Evolutionary conservation across 2,329 filamentous ascomycete species (phyloP).

Genomic region (Biscogniauxia mediterranea): DNA sequence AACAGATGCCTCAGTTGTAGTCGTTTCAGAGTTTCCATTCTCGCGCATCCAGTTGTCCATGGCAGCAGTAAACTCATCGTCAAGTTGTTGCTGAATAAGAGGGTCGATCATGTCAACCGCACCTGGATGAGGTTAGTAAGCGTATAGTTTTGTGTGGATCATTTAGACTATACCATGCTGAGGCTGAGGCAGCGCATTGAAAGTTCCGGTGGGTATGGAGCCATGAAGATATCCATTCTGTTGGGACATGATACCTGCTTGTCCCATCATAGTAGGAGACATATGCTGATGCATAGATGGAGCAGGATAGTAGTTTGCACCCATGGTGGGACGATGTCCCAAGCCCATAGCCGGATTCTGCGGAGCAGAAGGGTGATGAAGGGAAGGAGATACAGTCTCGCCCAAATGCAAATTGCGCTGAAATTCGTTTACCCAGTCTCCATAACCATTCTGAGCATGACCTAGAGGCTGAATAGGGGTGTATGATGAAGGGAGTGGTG

Average conservation of each 20-base stretch:
- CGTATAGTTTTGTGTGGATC: constrained; percentile 12
- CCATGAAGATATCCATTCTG: neutral
- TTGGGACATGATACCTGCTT: neutral
- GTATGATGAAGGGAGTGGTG: neutral
- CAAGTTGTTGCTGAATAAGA: constrained; percentile 7
- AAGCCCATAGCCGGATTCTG: neutral
- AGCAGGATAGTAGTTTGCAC: neutral
- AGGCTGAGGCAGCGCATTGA: neutral
- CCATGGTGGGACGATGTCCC: neutral
- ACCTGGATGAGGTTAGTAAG: constrained; percentile 1
- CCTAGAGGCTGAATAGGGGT: constrained; percentile 1
- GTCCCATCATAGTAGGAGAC: neutral
- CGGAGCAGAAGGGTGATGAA: neutral
- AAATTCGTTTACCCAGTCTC: constrained; percentile 41
- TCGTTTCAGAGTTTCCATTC: constrained; percentile 9
- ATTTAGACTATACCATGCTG: constrained; percentile 49
- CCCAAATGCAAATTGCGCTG: constrained; percentile 43
- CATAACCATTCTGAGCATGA: constrained; percentile 10
- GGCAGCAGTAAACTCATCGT: constrained; percentile 17
- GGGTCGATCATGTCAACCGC: neutral
- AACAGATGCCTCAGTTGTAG: neutral
- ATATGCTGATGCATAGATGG: neutral
- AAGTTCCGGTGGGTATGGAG: neutral
- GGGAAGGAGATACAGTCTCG: neutral
- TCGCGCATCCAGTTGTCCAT: constrained; percentile 23